Percentiles rank a stretch among this genome's conserved stretches.
Evolutionary conservation across 164 flowering plant species (phyloP).

Genomic region (Saururus chinensis): DNA sequence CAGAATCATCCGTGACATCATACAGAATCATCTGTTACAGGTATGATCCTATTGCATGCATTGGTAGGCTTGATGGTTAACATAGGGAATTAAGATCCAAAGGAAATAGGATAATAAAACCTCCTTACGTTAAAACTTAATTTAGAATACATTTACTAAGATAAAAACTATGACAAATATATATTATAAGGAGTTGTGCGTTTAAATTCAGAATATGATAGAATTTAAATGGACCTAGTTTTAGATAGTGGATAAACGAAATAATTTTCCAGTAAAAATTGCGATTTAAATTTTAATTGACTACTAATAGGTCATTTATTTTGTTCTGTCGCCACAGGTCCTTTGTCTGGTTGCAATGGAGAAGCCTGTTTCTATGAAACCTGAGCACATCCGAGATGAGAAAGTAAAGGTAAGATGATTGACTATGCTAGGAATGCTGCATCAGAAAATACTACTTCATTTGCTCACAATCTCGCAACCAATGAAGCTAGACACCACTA

Average conservation of each 20-base stretch:
- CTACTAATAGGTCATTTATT: background rate
- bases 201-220: too few relatives aligned
- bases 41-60: constrained; percentile 11
- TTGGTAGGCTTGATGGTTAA: background rate
- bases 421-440: background rate
- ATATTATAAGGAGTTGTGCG: too few relatives aligned
- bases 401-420: constrained; percentile 72
- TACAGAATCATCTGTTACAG: constrained; percentile 96
- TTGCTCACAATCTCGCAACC: background rate
- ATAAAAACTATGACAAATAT: too few relatives aligned
- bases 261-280: background rate
- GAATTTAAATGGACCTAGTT: too few relatives aligned
- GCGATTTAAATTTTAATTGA: background rate
- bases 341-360: constrained; percentile 97
- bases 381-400: constrained; percentile 98
- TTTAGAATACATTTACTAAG: background rate
- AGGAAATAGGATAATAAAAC: background rate
- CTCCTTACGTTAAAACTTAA: too few relatives aligned
- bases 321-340: constrained; percentile 42
- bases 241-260: too few relatives aligned
- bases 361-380: constrained; percentile 81
- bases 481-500: too few relatives aligned
- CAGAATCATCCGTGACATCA: constrained; percentile 98
- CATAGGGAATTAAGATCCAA: background rate
- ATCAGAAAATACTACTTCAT: background rate